phyloP scores from a whole-genome alignment of 1,139 yeast species.

The Yamadazyma atlantica region DNA sequence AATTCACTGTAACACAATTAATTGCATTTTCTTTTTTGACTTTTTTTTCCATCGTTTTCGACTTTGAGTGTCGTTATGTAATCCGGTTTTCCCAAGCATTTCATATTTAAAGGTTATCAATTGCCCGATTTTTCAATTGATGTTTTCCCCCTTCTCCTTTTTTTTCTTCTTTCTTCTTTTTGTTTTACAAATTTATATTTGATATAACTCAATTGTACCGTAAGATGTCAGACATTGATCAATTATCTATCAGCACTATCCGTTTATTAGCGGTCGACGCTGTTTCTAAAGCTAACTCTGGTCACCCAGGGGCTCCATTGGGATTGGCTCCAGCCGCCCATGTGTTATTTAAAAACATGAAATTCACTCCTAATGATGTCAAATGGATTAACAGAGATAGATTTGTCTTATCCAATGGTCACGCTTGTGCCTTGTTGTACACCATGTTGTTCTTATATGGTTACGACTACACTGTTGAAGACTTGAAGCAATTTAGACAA shows the following conservation, averaged over 20 bases:
- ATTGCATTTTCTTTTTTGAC: background rate
- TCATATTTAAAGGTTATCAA: constrained; percentile 1
- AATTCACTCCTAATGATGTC: constrained; percentile 87
- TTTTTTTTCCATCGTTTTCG: background rate
- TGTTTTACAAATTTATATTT: too few species aligned
- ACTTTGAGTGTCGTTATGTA: background rate
- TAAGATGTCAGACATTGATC: constrained; percentile 53
- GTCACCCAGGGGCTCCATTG: constrained; percentile 99
- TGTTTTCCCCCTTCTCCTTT: background rate
- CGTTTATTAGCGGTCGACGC: constrained; percentile 90
- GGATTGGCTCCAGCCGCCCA: constrained; percentile 82
- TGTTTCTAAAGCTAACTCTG: constrained; percentile 88
- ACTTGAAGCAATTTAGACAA: constrained; percentile 90
- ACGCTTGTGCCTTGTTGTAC: constrained; percentile 91
- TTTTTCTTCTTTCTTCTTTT: background rate
- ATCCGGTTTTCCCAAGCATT: background rate
- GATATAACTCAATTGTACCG: too few species aligned
- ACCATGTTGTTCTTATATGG: constrained; percentile 85
- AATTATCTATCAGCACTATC: constrained; percentile 80
- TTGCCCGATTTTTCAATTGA: background rate
- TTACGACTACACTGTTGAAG: constrained; percentile 78
- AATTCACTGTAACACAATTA: background rate
- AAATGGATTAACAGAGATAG: constrained; percentile 94
- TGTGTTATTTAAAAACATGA: constrained; percentile 79
- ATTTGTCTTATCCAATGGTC: constrained; percentile 95